A percentile compares a stretch with the other conserved stretches of the same genome.
Evolutionary conservation across 2,329 filamentous ascomycete species (phyloP).

Genomic region (Penicillium nordicum): DNA sequence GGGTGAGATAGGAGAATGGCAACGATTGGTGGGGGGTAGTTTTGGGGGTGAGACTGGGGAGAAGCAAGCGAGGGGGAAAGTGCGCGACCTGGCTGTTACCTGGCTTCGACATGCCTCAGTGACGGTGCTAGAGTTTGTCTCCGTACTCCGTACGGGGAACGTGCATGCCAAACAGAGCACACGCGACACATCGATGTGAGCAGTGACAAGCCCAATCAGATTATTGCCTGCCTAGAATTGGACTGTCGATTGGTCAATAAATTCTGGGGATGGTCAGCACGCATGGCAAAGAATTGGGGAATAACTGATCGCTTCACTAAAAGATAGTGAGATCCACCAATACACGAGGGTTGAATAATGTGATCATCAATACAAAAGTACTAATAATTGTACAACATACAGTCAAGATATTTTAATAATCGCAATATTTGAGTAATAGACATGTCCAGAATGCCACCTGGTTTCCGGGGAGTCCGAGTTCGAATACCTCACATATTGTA

Average conservation of each 20-base stretch:
- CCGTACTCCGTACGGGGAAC: constrained; percentile 13
- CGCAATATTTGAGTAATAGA: background rate
- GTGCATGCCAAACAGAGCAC: constrained; percentile 40
- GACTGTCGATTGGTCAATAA: constrained; percentile 9
- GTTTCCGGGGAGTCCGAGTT: background rate
- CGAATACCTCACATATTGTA: background rate
- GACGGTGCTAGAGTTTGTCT: constrained; percentile 27
- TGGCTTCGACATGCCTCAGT: constrained; percentile 28
- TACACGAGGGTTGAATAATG: no score
- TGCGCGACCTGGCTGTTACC: constrained; percentile 31
- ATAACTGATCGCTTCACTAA: constrained; percentile 12
- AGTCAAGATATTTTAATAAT: background rate
- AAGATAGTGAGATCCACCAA: background rate
- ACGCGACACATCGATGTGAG: constrained; percentile 35
- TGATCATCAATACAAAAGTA: background rate
- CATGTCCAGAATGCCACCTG: background rate
- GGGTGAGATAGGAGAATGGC: constrained; percentile 42
- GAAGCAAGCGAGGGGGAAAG: constrained; percentile 41
- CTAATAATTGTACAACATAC: no score
- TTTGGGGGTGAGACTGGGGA: constrained; percentile 40
- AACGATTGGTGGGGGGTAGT: constrained; percentile 36
- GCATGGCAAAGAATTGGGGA: constrained; percentile 35
- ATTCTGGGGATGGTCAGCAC: background rate
- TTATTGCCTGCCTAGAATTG: constrained; percentile 42
- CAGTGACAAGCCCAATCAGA: constrained; percentile 37